These are phyloP conservation scores for Podospora bellae-mahoneyi DNA, from an alignment of 495 filamentous ascomycete genomes.

Conservation along the genomic window DNA sequence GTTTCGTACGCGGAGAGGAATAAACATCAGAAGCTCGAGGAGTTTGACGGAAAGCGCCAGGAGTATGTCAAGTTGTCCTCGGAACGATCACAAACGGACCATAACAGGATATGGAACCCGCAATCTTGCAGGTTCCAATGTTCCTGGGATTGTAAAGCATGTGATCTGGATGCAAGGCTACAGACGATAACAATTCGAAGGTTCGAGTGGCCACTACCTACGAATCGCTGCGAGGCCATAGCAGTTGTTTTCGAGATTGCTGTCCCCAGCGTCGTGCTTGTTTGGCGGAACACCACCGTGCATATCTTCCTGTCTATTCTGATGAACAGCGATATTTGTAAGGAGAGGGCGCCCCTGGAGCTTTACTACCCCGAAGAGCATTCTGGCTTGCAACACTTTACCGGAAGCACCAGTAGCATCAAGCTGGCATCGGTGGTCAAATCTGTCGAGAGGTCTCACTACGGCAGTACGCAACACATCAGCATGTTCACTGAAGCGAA, in stretches of 20 bases:
- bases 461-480: slow-evolving; percentile 17
- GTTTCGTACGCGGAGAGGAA: slow-evolving; percentile 31
- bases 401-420: slow-evolving; percentile 7
- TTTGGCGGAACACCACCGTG: slow-evolving; percentile 55
- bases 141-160: slow-evolving; percentile 39
- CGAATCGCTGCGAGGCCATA: slow-evolving; percentile 33
- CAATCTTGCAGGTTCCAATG: slow-evolving; percentile 17
- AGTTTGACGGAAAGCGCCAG: slow-evolving; percentile 33
- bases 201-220: slow-evolving; percentile 63
- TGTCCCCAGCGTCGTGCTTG: slow-evolving; percentile 41
- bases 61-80: slow-evolving; percentile 12
- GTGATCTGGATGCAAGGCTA: slow-evolving; percentile 25
- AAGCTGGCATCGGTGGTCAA: slow-evolving; percentile 20
- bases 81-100: background rate
- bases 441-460: slow-evolving; percentile 19
- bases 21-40: slow-evolving; percentile 40
- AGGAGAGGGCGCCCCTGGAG: background rate
- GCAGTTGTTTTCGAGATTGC: slow-evolving; percentile 57
- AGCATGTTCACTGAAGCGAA: slow-evolving; percentile 25
- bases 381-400: background rate
- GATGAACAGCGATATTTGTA: background rate
- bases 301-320: slow-evolving; percentile 44
- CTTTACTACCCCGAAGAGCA: slow-evolving; percentile 1
- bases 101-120: background rate
- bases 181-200: slow-evolving; percentile 44